Conservation (phyloP, 441 rosid genomes). For the Mallotus repandus region DNA sequence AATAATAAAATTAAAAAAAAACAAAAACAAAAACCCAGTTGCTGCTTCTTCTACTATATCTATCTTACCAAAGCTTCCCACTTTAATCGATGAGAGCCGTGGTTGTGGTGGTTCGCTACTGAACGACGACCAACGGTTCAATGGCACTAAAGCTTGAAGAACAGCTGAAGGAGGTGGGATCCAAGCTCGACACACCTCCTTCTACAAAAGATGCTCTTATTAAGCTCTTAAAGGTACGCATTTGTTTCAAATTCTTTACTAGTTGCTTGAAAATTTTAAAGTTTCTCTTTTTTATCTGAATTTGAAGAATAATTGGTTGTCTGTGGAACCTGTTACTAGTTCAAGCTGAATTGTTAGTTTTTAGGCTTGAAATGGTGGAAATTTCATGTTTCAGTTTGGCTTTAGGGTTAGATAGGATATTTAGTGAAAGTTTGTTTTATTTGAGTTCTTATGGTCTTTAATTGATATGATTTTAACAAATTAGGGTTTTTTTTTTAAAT, state of each 20-base stretch:
- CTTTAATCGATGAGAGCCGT: not conserved
- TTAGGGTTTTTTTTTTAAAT: constrained; percentile 30
- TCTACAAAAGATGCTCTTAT: constrained; percentile 73
- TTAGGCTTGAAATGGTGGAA: not conserved
- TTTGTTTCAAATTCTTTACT: constrained; percentile 16
- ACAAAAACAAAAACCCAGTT: constrained; percentile 2
- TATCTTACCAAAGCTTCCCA: no score
- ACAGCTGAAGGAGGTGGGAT: constrained; percentile 85
- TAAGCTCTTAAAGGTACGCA: constrained; percentile 81
- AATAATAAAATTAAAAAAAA: not conserved
- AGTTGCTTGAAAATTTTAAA: constrained; percentile 1
- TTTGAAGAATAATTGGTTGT: constrained; percentile 18
- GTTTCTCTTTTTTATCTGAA: not conserved
- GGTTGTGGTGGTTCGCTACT: not conserved
- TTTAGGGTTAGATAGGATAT: not conserved
- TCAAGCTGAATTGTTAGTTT: not conserved
- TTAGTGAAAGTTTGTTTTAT: not conserved
- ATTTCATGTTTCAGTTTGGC: constrained; percentile 13
- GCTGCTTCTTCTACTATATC: not conserved
- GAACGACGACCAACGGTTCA: constrained; percentile 10
- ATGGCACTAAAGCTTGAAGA: constrained; percentile 72
- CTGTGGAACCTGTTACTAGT: not conserved
- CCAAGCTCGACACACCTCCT: constrained; percentile 79
- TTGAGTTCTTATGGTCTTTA: not conserved
- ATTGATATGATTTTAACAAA: constrained; percentile 20